phyloP scores from a whole-genome alignment of 768 basidiomycete species.

The Glaciozyma martinii region DNA sequence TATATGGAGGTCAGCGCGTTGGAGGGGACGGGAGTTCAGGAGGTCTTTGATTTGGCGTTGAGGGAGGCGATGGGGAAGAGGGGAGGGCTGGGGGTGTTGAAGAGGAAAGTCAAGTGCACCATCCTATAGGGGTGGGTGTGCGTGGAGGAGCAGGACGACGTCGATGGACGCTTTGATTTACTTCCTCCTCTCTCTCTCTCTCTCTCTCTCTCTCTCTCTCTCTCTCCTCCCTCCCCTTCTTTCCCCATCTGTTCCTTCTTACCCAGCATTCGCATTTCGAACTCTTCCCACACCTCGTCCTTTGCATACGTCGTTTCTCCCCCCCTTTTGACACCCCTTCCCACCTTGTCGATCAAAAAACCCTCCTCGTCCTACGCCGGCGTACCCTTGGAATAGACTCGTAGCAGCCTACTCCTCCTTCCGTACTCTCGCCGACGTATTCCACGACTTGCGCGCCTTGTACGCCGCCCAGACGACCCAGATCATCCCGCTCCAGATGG shows the following conservation, averaged over 20 bases:
- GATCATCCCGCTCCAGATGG: constrained; percentile 11
- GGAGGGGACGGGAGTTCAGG: constrained; percentile 77
- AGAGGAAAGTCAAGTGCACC: constrained; percentile 19
- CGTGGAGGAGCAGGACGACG: background rate
- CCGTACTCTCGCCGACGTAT: background rate
- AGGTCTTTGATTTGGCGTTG: constrained; percentile 82
- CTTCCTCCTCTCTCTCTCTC: background rate
- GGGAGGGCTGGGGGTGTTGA: constrained; percentile 45
- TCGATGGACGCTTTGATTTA: background rate
- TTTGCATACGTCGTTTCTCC: too few relatives aligned
- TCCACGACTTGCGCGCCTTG: background rate
- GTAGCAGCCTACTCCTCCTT: background rate
- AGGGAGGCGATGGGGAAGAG: constrained; percentile 70
- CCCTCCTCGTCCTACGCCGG: too few relatives aligned
- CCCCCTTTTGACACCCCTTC: too few relatives aligned
- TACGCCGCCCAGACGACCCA: constrained; percentile 7
- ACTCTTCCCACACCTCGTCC: too few relatives aligned
- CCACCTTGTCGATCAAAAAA: too few relatives aligned
- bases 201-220: background rate
- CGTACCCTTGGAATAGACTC: too few relatives aligned
- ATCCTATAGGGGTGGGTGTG: background rate
- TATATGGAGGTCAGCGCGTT: constrained; percentile 94
- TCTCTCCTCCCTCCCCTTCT: background rate
- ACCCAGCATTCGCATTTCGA: too few relatives aligned
- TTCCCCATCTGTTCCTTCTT: too few relatives aligned